Evolutionary conservation across 257 asterid species (phyloP), one percentile per base, ranked within the genome.

Genomic region (Knoxia roxburghii): DNA sequence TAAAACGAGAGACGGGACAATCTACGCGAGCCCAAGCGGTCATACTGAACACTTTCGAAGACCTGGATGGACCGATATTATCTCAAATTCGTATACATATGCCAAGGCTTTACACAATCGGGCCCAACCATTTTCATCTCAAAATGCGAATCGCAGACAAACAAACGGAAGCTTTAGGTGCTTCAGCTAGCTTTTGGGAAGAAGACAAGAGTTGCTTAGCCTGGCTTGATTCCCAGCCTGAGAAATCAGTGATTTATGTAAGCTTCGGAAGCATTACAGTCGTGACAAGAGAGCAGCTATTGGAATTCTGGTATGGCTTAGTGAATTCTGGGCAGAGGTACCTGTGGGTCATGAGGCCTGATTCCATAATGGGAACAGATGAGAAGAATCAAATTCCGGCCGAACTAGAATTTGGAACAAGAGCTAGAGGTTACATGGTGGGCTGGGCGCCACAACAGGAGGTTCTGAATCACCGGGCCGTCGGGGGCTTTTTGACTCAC

Each of bases 401-500:
- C 1, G 72, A 74, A 29, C 52, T 74, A n/a, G 70, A 58, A 33
- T 52, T 43, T 4, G 76, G 69, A 0, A 23, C 68, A 4, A 55
- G 57, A 35, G 78, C 21, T 32, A 74, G 54, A 48, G 69, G 77
- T 30, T 71, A 51, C 59, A 68, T 69, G 40, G 83, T 75, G 50
- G 69, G 62, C 1, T 79, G 80, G 83, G 76, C 73, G 0, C 78
- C 83, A 2, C 80, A 79, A 29, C 50, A 68, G 45, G 72, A 63
- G 40, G 80, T 75, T 0, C 24, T 79, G 12, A 74, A 64, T 48
- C 80, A 79, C 9, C 24, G 56, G 14, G 57, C 83, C 0, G 14
- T 79, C 10, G 78, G 80, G 21, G 78, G 78, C 2, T 75, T 79
- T 66, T 54, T 79, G 30, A 79, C 77, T 14, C 82, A 78, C 21